Conservation (phyloP, 257 asterid species). For the Nicotiana noctiflora region DNA sequence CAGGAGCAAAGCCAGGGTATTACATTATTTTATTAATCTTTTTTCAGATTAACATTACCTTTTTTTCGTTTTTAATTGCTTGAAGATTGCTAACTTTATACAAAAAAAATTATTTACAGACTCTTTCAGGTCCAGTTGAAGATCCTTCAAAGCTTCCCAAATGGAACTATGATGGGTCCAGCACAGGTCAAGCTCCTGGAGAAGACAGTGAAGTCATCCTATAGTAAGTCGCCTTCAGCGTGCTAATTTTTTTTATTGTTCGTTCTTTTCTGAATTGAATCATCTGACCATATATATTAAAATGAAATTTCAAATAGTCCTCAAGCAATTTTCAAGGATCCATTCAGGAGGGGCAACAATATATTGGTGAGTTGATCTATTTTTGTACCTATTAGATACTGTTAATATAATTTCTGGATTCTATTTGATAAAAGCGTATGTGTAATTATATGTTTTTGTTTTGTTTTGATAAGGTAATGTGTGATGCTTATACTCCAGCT, state of each 20-base stretch:
- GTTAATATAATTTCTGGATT: not conserved
- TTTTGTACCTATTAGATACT: not conserved
- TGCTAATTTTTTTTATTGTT: not conserved
- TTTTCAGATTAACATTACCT: not conserved
- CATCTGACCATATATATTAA: not conserved
- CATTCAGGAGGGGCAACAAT: slow-evolving; percentile 94
- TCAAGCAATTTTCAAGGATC: slow-evolving; percentile 96
- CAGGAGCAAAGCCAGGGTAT: slow-evolving; percentile 94
- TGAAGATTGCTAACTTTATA: not conserved
- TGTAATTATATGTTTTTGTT: not conserved
- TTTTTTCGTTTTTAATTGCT: not conserved
- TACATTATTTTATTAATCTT: not conserved
- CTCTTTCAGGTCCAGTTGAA: slow-evolving; percentile 67
- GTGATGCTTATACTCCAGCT: slow-evolving; percentile 88
- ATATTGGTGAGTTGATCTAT: slow-evolving; percentile 58
- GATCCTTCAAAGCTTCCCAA: slow-evolving; percentile 96
- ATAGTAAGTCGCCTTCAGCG: slow-evolving; percentile 44
- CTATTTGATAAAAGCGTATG: not conserved
- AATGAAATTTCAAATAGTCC: slow-evolving; percentile 44
- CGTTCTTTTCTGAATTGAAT: not conserved
- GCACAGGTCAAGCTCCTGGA: slow-evolving; percentile 99
- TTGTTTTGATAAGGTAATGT: slow-evolving; percentile 55
- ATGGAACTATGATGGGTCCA: slow-evolving; percentile 98
- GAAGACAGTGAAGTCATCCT: slow-evolving; percentile 97
- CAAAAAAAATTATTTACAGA: slow-evolving; percentile 27